Evolutionary conservation across 2,329 filamentous ascomycete species (phyloP).

Genomic region (Sporothrix euskadiensis): DNA sequence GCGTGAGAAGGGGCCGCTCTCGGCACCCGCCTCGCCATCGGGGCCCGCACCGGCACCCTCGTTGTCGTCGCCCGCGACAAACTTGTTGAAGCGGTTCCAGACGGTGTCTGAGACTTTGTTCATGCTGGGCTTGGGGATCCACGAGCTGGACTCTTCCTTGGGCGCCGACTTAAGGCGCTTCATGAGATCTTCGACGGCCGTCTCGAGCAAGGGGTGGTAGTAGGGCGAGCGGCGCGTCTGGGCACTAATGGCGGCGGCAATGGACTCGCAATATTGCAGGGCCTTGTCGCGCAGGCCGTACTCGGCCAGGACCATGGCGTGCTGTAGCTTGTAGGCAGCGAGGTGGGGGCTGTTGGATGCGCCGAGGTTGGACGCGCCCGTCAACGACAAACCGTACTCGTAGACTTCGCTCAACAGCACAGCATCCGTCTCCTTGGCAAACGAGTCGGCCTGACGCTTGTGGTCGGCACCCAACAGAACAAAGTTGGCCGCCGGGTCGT

Average conservation of each 20-base stretch:
- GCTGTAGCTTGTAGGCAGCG: constrained; percentile 85
- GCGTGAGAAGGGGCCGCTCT: constrained; percentile 78
- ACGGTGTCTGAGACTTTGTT: constrained; percentile 91
- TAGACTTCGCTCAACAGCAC: constrained; percentile 96
- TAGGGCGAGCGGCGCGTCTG: constrained; percentile 85
- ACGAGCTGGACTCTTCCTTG: constrained; percentile 76
- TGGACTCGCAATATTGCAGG: constrained; percentile 85
- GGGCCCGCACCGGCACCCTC: constrained; percentile 60
- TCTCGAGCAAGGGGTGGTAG: constrained; percentile 73
- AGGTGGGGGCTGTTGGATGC: constrained; percentile 60
- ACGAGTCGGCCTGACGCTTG: constrained; percentile 66
- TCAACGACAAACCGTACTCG: constrained; percentile 81
- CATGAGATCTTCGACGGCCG: constrained; percentile 77
- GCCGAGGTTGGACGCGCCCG: constrained; percentile 49
- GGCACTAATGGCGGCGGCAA: constrained; percentile 71
- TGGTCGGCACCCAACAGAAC: constrained; percentile 82
- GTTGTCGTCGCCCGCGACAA: constrained; percentile 87
- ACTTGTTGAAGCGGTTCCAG: constrained; percentile 93
- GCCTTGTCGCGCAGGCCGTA: constrained; percentile 80
- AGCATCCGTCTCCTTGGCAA: constrained; percentile 78
- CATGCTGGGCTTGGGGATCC: constrained; percentile 94
- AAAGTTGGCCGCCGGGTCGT: constrained; percentile 76
- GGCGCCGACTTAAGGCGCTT: constrained; percentile 83
- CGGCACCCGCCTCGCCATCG: constrained; percentile 56
- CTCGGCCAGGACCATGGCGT: constrained; percentile 81